A percentile compares a stretch with the other conserved stretches of the same genome.
These are phyloP conservation scores for Chionographis japonica DNA, from an alignment of 106 monocot species.

Conservation along the genomic window DNA sequence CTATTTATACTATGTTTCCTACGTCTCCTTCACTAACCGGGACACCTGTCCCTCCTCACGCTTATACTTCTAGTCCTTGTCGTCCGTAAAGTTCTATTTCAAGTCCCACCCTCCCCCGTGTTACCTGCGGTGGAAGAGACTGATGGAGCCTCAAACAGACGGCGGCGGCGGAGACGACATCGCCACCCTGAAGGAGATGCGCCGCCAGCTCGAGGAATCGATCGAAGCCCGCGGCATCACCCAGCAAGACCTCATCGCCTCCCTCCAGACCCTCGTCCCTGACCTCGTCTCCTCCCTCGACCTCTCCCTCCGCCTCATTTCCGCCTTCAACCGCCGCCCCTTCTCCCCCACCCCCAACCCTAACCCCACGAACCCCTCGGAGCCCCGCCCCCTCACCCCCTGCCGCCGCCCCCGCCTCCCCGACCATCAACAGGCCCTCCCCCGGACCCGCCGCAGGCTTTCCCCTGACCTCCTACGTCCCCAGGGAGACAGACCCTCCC, in stretches of 20 bases:
- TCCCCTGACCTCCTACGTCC: constrained; percentile 5
- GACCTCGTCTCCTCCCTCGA: constrained; percentile 72
- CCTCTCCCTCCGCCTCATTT: constrained; percentile 65
- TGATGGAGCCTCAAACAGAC: constrained; percentile 18
- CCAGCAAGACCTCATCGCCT: constrained; percentile 54
- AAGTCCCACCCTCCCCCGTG: no score
- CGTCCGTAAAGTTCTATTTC: no score
- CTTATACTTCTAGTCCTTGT: no score
- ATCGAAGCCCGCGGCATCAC: constrained; percentile 41
- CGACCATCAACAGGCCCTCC: constrained; percentile 1
- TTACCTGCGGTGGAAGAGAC: not conserved
- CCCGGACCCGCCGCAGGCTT: constrained; percentile 17
- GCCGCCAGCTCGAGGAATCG: constrained; percentile 33
- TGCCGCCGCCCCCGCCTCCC: constrained; percentile 24
- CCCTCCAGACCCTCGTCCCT: constrained; percentile 59
- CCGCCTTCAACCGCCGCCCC: constrained; percentile 77
- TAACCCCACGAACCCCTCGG: constrained; percentile 12
- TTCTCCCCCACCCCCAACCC: constrained; percentile 62
- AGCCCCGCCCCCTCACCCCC: constrained; percentile 14
- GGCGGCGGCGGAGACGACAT: constrained; percentile 36
- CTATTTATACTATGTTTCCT: no score
- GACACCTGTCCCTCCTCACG: no score
- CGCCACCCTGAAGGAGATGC: constrained; percentile 34
- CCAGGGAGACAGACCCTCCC: not conserved
- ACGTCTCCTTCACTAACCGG: no score